Percentiles rank a stretch among this genome's conserved stretches.
Evolutionary conservation across 345 rosid genomes (phyloP).

Genomic region (Citrus mangshanensis): DNA sequence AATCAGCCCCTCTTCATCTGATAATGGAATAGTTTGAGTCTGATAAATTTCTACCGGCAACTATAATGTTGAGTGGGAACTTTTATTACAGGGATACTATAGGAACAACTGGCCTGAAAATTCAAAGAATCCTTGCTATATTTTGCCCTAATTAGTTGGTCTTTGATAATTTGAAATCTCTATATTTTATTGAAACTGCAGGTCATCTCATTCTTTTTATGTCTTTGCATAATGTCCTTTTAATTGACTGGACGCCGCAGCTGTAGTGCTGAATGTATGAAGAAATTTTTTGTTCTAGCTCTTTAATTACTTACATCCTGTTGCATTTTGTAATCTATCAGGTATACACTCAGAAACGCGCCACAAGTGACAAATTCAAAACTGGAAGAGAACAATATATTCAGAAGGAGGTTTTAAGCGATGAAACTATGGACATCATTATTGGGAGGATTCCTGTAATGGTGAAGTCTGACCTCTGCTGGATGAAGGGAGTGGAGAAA

Average conservation of each 20-base stretch:
- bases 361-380: slow-evolving; percentile 76
- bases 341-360: slow-evolving; percentile 52
- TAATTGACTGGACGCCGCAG: not conserved
- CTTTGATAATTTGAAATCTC: not conserved
- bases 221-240: not conserved
- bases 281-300: not conserved
- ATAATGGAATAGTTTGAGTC: not conserved
- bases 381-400: slow-evolving; percentile 63
- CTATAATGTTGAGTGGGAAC: too few species aligned
- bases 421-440: slow-evolving; percentile 46
- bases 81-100: too few species aligned
- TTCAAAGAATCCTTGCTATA: not conserved
- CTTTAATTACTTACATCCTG: slow-evolving; percentile 7
- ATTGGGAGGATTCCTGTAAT: slow-evolving; percentile 89
- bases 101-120: not conserved
- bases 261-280: not conserved
- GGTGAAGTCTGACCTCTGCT: slow-evolving; percentile 84
- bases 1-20: not conserved
- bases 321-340: slow-evolving; percentile 29
- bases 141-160: not conserved
- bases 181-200: not conserved
- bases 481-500: slow-evolving; percentile 53
- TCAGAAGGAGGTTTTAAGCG: slow-evolving; percentile 32
- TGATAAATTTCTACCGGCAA: not conserved
- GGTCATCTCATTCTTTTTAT: not conserved